Evolutionary conservation across 129 eudicot species (phyloP).

Genomic region (Tagetes patula): DNA sequence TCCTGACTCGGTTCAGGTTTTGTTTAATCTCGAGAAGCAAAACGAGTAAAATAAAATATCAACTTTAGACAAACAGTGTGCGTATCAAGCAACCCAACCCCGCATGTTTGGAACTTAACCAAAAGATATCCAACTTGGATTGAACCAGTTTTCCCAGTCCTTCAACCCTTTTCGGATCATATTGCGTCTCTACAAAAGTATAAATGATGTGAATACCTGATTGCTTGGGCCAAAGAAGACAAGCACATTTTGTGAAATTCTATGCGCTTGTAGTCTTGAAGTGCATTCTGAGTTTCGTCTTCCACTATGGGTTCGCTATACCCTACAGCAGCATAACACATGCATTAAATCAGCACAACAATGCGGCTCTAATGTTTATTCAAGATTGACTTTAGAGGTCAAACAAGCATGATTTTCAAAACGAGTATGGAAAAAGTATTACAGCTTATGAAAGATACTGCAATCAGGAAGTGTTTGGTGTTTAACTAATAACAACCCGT

Average conservation of each 20-base stretch:
- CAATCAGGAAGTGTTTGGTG: neutral
- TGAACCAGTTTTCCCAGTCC: neutral
- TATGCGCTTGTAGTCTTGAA: constrained; percentile 52
- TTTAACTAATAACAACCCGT: neutral
- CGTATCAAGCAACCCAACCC: neutral
- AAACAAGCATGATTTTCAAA: neutral
- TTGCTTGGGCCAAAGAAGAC: constrained; percentile 53
- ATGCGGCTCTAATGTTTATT: neutral
- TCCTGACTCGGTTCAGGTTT: neutral
- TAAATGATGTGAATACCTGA: constrained; percentile 45
- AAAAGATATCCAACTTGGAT: neutral
- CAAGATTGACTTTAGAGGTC: constrained; percentile 10
- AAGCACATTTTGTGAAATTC: constrained; percentile 57
- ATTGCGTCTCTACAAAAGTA: neutral
- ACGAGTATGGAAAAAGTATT: neutral
- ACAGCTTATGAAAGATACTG: neutral
- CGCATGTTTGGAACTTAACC: neutral
- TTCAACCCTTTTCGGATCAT: neutral
- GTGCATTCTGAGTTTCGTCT: constrained; percentile 23
- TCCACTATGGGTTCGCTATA: constrained; percentile 41
- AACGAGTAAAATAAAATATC: too few relatives aligned
- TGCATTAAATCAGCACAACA: neutral
- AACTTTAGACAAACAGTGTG: too few relatives aligned
- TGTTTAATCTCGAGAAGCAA: too few relatives aligned
- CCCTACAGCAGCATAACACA: constrained; percentile 38